These are phyloP conservation scores for Scheffersomyces illinoinensis DNA, from an alignment of 1,139 yeast species.

Conservation along the genomic window DNA sequence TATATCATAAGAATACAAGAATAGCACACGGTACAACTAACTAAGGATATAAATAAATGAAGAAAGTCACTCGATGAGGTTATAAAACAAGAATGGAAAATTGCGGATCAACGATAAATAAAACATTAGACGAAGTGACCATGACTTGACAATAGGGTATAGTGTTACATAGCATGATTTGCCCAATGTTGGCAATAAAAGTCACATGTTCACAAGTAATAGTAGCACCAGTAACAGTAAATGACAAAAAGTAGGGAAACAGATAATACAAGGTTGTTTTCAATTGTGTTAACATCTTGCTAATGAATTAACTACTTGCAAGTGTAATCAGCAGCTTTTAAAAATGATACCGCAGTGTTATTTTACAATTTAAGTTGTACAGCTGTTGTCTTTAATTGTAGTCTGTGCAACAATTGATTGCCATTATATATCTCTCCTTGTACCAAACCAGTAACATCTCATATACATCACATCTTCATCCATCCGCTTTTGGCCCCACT, in stretches of 20 bases:
- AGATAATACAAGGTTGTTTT: neutral
- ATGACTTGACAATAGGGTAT: neutral
- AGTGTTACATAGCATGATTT: neutral
- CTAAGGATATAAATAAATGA: neutral
- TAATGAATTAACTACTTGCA: neutral
- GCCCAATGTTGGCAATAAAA: neutral
- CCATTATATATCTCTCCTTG: neutral
- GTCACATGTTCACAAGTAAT: neutral
- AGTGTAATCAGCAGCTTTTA: neutral
- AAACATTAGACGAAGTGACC: neutral
- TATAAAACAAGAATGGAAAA: neutral
- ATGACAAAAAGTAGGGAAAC: neutral
- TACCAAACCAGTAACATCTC: neutral
- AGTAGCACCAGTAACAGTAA: neutral
- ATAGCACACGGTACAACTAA: neutral
- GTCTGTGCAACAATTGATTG: neutral
- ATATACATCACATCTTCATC: neutral
- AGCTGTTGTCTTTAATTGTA: neutral
- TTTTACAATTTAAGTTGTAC: neutral
- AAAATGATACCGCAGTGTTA: neutral
- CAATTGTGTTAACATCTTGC: neutral
- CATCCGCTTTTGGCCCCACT: neutral
- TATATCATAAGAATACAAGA: neutral
- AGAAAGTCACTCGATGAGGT: neutral
- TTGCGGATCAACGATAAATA: neutral